These are phyloP conservation scores for Fusarium nematophilum DNA, from an alignment of 2,329 filamentous ascomycete genomes.

Conservation along the genomic window DNA sequence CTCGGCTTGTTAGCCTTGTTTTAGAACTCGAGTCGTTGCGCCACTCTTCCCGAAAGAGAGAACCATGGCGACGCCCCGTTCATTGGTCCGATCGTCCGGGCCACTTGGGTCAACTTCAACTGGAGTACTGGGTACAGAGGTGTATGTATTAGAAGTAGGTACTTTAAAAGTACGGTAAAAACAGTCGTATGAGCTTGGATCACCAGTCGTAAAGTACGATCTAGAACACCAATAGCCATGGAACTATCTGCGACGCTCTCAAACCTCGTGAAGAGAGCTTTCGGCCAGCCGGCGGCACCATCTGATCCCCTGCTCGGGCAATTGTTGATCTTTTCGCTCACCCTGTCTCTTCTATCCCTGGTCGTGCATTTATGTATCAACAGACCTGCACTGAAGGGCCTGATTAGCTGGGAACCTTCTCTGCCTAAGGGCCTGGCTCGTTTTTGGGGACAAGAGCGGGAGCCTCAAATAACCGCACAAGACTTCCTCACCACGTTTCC, in stretches of 20 bases:
- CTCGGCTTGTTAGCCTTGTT: too few species aligned
- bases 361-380: not conserved
- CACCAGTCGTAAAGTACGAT: too few species aligned
- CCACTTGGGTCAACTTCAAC: too few species aligned
- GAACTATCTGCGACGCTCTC: too few species aligned
- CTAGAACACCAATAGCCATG: too few species aligned
- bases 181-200: too few species aligned
- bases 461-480: not conserved
- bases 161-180: too few species aligned
- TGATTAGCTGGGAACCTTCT: not conserved
- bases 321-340: not conserved
- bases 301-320: not conserved
- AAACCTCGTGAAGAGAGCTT: too few species aligned
- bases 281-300: not conserved
- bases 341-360: not conserved
- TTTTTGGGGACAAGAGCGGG: not conserved
- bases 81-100: not conserved
- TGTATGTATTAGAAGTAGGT: too few species aligned
- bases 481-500: not conserved
- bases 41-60: not conserved
- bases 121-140: too few species aligned
- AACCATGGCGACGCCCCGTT: not conserved
- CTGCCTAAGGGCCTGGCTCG: not conserved
- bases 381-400: not conserved
- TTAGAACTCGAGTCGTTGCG: too few species aligned